Evolutionary conservation across 805 yeast species (phyloP).

Genomic region (Wickerhamiella azyma): DNA sequence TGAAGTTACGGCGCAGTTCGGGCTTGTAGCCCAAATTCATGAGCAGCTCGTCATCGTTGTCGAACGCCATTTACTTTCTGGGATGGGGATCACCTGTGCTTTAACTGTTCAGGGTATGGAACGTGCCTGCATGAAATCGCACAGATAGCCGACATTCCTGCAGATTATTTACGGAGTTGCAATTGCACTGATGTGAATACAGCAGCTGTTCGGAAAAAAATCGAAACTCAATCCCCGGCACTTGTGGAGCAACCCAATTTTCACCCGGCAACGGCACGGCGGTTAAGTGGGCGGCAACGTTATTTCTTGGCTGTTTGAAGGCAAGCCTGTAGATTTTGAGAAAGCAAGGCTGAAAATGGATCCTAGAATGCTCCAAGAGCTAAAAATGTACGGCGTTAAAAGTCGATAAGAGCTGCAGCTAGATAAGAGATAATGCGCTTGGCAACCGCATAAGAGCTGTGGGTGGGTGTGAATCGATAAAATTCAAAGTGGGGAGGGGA

Average conservation of each 20-base stretch:
- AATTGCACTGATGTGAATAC: too few relatives aligned
- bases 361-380: too few relatives aligned
- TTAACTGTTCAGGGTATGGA: not conserved
- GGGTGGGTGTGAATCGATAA: too few relatives aligned
- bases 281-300: not conserved
- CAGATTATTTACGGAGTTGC: too few relatives aligned
- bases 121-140: not conserved
- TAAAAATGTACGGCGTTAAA: not conserved
- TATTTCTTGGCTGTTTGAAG: too few relatives aligned
- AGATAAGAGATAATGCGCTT: not conserved
- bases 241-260: too few relatives aligned
- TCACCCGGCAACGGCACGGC: not conserved
- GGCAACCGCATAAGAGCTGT: too few relatives aligned
- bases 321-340: too few relatives aligned
- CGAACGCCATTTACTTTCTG: not conserved
- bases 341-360: too few relatives aligned
- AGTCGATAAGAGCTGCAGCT: not conserved
- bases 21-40: slow-evolving; percentile 55
- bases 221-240: too few relatives aligned
- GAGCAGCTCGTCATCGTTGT: slow-evolving; percentile 22
- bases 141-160: not conserved
- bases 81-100: not conserved
- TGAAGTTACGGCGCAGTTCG: slow-evolving; percentile 47
- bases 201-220: too few relatives aligned
- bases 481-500: too few relatives aligned